These are phyloP conservation scores for Lenwebbia sp. DNA, from an alignment of 345 rosid genomes.

Conservation along the genomic window DNA sequence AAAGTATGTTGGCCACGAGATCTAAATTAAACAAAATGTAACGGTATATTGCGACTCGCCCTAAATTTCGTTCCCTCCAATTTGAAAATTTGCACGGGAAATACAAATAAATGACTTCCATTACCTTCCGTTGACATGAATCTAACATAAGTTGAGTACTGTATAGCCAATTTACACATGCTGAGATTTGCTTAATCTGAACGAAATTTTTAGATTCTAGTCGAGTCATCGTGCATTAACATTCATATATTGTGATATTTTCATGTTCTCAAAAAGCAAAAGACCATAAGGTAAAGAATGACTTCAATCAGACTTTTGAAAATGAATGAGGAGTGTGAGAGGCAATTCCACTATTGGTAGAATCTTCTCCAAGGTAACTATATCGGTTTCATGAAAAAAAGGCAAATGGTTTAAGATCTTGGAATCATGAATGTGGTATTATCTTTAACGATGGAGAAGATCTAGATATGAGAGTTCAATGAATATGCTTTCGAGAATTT, in stretches of 20 bases:
- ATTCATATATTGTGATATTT: background rate
- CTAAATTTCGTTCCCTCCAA: background rate
- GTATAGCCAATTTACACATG: background rate
- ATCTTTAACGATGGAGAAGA: background rate
- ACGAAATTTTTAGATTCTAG: background rate
- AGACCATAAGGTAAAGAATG: background rate
- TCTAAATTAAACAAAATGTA: background rate
- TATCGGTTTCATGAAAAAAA: background rate
- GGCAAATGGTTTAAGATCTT: background rate
- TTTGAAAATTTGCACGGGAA: background rate
- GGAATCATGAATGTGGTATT: background rate
- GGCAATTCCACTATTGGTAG: too few species aligned
- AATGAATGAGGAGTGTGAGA: background rate
- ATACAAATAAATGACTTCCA: background rate
- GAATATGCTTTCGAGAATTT: background rate
- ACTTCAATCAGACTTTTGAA: background rate
- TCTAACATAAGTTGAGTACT: rapidly evolving
- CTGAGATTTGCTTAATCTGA: rapidly evolving
- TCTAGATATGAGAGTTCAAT: background rate
- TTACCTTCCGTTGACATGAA: background rate
- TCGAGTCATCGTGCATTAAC: background rate
- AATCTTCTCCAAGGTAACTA: too few species aligned
- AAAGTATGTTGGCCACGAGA: background rate
- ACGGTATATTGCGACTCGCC: background rate
- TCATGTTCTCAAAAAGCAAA: background rate